Conservation (phyloP, 2,329 filamentous ascomycete genomes). For the Thyridium curvatum region DNA sequence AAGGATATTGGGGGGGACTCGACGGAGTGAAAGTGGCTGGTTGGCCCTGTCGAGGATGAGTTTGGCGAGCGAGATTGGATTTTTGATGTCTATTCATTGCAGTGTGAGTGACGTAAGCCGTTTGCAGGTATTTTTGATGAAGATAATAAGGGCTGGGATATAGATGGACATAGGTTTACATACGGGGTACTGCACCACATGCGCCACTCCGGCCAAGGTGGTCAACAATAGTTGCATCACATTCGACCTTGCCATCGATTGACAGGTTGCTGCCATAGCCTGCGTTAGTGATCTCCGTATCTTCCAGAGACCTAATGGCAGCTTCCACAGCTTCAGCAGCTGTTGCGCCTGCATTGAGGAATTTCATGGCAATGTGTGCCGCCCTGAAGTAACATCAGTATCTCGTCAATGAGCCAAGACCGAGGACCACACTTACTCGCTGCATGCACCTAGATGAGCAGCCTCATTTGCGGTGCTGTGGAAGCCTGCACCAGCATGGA, state of each 20-base stretch:
- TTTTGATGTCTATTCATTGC: slow-evolving; percentile 67
- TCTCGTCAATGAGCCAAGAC: slow-evolving; percentile 1
- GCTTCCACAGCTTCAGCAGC: slow-evolving; percentile 87
- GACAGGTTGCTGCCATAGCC: slow-evolving; percentile 93
- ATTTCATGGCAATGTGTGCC: slow-evolving; percentile 73
- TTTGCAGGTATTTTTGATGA: too few relatives aligned
- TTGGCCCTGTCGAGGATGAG: slow-evolving; percentile 73
- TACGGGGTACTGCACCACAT: slow-evolving; percentile 85
- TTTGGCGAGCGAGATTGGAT: slow-evolving; percentile 84
- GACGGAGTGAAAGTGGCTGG: slow-evolving; percentile 70
- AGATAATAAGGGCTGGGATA: too few relatives aligned
- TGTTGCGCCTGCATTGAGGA: slow-evolving; percentile 70
- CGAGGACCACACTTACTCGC: slow-evolving; percentile 64
- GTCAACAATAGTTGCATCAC: slow-evolving; percentile 90
- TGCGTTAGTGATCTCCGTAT: slow-evolving; percentile 93
- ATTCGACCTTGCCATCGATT: slow-evolving; percentile 86
- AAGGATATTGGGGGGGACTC: slow-evolving; percentile 88
- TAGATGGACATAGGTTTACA: slow-evolving; percentile 26
- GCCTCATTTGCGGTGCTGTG: slow-evolving; percentile 84
- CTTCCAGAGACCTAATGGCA: slow-evolving; percentile 81
- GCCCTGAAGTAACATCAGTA: slow-evolving; percentile 48
- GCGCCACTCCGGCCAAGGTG: slow-evolving; percentile 87
- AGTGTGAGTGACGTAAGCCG: too few relatives aligned
- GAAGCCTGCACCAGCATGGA: slow-evolving; percentile 92
- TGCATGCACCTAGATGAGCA: slow-evolving; percentile 79